Conservation (phyloP, 345 rosid genomes). For the Mangifera indica region DNA sequence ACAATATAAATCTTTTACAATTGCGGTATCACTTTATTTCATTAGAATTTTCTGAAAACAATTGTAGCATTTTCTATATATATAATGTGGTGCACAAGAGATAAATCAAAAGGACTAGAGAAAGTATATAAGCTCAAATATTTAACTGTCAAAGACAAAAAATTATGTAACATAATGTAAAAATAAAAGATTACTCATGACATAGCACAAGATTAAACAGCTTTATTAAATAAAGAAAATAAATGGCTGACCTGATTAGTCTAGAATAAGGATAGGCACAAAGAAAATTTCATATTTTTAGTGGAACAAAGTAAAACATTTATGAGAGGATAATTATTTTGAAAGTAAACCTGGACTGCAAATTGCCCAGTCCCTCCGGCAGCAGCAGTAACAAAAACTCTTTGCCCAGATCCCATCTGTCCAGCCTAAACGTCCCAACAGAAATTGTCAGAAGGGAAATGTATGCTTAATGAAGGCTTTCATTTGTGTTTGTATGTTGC, state of each 20-base stretch:
- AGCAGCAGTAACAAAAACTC: constrained; percentile 94
- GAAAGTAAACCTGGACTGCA: constrained; percentile 78
- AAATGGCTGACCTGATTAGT: background rate
- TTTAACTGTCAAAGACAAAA: background rate
- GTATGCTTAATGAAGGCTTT: background rate
- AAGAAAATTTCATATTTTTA: constrained; percentile 3
- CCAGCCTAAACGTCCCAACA: constrained; percentile 54
- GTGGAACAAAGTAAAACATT: background rate
- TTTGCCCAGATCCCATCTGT: constrained; percentile 76
- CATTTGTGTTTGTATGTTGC: background rate
- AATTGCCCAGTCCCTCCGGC: constrained; percentile 99
- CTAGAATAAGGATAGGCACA: constrained; percentile 8
- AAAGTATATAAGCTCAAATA: background rate
- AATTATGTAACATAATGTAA: background rate
- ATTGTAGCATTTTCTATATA: background rate
- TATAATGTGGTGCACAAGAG: background rate
- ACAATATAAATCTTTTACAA: background rate
- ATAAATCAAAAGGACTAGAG: background rate
- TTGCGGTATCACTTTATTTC: background rate
- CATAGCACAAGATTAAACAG: background rate
- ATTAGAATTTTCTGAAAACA: background rate
- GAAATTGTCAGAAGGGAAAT: constrained; percentile 15
- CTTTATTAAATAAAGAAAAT: background rate
- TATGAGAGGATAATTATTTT: constrained; percentile 3
- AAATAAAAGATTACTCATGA: background rate